Evolutionary conservation across 164 flowering plant species (phyloP), one percentile per base, ranked within the genome.

Genomic region (Taxillus chinensis): DNA sequence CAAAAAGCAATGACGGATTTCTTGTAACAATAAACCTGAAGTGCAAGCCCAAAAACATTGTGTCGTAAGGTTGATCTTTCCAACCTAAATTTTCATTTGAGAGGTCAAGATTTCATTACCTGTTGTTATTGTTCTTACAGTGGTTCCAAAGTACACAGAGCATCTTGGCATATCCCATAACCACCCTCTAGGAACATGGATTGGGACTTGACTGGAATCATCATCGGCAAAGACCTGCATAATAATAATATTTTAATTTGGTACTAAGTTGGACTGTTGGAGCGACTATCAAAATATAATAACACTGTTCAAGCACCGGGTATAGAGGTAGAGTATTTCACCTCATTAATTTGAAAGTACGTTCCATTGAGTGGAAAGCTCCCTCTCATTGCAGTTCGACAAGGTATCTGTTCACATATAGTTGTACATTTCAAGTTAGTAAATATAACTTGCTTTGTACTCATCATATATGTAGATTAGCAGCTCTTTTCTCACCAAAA

Each of bases 1-100:
- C 89, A 81, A 77, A 59, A 83, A 84, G 79, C 80, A 77, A 16
- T 65, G 6, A 16, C 80, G 87, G 70, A 82, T 78, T 51, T 66
- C 79, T 43, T 60, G 70, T 5, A 61, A 55, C 59, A 74, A 39
- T 42, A 82, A 59, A 59, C 78, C 84, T 78, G 65, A 11, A 39
- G 5, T 17, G 59, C n/a, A 11, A 39, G 5, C 39, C 55, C n/a
- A 68, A 7, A 70, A 46, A 57, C 9, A 63, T 37, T 9, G 49
- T 50, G 57, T n/a, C 45, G 55, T 56, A 61, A 59, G 59, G 13
- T 57, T 54, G 56, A 39, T 45, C 3, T 12, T 49, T 43, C 7
- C 7, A 43, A 43, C 7, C 46, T 43, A 43, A 43, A 43, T 9
- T 43, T 43, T 6, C 10, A 6, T 9, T 43, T 6, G 10, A 0